phyloP scores from a whole-genome alignment of 768 basidiomycete species.

The Amyloporia xantha region DNA sequence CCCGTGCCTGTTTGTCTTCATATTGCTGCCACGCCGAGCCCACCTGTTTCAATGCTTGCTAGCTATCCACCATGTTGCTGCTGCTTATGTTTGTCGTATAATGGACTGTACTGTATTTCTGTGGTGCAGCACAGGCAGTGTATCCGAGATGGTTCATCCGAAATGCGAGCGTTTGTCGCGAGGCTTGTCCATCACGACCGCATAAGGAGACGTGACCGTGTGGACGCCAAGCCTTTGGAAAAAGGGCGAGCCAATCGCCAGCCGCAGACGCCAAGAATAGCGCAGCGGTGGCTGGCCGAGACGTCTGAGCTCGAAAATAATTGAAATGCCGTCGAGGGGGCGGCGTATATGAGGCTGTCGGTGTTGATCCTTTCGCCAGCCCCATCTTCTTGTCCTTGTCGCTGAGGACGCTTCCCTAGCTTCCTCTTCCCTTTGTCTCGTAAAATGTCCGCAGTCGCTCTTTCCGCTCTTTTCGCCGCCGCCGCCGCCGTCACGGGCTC shows the following conservation, averaged over 20 bases:
- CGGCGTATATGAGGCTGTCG: conserved; percentile 16
- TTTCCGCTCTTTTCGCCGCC: conserved; percentile 28
- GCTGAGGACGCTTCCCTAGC: conserved; percentile 4
- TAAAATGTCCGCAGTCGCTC: conserved; percentile 22
- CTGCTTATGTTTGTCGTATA: no score
- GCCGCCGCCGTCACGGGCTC: conserved; percentile 19
- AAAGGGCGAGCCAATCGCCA: background rate
- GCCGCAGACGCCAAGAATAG: background rate
- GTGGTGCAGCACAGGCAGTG: no score
- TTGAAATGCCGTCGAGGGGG: background rate
- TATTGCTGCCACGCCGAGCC: background rate
- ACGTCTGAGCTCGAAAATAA: conserved; percentile 10
- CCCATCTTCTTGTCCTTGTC: conserved; percentile 8
- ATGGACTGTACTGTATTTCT: no score
- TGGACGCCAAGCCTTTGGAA: background rate
- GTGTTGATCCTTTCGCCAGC: conserved; percentile 5
- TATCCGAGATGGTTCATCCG: no score
- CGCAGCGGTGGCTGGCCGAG: background rate
- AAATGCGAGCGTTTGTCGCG: background rate
- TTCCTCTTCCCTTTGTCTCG: conserved; percentile 1
- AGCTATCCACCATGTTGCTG: no score
- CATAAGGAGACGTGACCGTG: background rate
- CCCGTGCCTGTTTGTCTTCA: background rate
- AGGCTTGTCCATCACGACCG: background rate
- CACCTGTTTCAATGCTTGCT: no score